phyloP scores from a whole-genome alignment of 192 early-diverging fungal genomes.

The Coemansia sp. region DNA sequence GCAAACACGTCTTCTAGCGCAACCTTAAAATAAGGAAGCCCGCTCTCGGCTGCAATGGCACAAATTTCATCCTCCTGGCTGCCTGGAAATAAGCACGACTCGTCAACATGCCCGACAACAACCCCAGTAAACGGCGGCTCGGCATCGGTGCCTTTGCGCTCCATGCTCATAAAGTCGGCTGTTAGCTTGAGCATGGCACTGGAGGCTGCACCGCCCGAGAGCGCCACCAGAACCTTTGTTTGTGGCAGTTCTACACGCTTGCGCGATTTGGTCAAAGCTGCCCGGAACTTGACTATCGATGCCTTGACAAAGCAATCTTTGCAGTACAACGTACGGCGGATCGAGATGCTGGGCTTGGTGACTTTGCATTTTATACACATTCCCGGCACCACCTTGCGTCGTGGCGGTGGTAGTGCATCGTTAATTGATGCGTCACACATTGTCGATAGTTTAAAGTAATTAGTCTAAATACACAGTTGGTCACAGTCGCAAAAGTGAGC shows the following conservation, averaged over 20 bases:
- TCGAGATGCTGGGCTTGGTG: constrained; percentile 59
- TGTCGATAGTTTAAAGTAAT: not conserved
- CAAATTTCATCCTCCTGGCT: constrained; percentile 39
- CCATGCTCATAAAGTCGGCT: constrained; percentile 58
- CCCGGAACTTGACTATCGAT: constrained; percentile 69
- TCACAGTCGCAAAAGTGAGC: not conserved
- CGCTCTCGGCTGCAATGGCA: constrained; percentile 41
- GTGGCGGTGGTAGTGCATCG: not conserved
- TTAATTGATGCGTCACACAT: constrained; percentile 11
- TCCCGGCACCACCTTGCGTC: constrained; percentile 24
- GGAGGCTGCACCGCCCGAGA: constrained; percentile 85
- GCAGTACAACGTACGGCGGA: constrained; percentile 77
- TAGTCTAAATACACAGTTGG: not conserved
- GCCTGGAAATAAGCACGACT: constrained; percentile 58
- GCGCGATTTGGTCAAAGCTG: constrained; percentile 58
- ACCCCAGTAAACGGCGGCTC: constrained; percentile 60
- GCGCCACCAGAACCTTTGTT: constrained; percentile 71
- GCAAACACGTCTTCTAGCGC: constrained; percentile 69
- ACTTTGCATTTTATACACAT: constrained; percentile 80
- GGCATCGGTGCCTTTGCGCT: constrained; percentile 57
- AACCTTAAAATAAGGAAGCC: constrained; percentile 46
- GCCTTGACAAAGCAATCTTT: constrained; percentile 75
- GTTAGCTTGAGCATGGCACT: constrained; percentile 69
- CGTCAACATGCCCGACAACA: constrained; percentile 79
- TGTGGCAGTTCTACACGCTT: constrained; percentile 26